These are phyloP conservation scores for Trichoderma cornu-damae DNA, from an alignment of 2,329 filamentous ascomycete genomes.

Conservation along the genomic window DNA sequence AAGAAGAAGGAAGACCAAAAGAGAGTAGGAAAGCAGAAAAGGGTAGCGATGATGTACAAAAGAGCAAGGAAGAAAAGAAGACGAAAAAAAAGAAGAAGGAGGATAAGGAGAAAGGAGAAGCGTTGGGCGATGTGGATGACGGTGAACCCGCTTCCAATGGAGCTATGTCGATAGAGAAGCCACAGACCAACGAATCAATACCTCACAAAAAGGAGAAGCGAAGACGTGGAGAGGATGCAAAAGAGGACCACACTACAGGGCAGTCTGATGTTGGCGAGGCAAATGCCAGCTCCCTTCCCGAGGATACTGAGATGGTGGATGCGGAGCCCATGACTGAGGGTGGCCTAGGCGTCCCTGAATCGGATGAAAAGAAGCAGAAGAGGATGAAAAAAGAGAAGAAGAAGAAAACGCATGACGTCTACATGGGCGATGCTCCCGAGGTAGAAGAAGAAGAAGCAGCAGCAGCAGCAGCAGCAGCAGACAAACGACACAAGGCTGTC, in stretches of 20 bases:
- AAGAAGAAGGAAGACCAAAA: constrained; percentile 28
- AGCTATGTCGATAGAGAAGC: constrained; percentile 17
- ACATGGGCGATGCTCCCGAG: constrained; percentile 24
- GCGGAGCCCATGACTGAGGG: neutral
- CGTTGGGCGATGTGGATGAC: constrained; percentile 19
- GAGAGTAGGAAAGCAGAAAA: constrained; percentile 33
- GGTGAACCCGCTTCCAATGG: constrained; percentile 18
- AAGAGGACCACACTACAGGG: constrained; percentile 4
- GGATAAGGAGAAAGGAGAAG: neutral
- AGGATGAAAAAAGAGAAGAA: constrained; percentile 25
- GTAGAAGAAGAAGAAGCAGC: constrained; percentile 29
- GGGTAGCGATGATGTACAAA: neutral
- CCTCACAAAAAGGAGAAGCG: neutral
- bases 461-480: too few species aligned
- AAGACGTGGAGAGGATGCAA: constrained; percentile 10
- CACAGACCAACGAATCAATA: constrained; percentile 11
- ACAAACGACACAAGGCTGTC: constrained; percentile 44
- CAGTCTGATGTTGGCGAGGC: neutral
- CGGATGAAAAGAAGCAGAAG: constrained; percentile 17
- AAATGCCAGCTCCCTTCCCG: neutral
- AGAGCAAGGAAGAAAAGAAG: constrained; percentile 35
- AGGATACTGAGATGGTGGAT: constrained; percentile 18
- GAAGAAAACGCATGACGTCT: constrained; percentile 28
- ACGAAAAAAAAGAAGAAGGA: constrained; percentile 28
- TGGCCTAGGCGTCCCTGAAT: constrained; percentile 1